Percentiles rank a stretch among this genome's conserved stretches.
Conservation (phyloP, 495 filamentous ascomycete genomes). For the Umbilicaria muhlenbergii region DNA sequence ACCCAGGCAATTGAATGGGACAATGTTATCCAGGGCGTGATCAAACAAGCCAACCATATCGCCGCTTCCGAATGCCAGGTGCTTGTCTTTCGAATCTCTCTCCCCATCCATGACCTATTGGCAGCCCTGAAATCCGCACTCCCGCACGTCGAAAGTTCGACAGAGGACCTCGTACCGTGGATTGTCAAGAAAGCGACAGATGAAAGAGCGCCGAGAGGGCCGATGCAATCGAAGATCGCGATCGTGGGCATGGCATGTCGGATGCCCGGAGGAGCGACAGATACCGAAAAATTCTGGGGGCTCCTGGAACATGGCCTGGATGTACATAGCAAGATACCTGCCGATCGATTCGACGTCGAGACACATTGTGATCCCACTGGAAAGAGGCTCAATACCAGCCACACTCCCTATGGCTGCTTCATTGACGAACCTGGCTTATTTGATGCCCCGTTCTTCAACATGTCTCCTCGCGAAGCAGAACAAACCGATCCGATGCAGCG, state of each 20-base stretch:
- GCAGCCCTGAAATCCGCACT: background rate
- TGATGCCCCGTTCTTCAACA: slow-evolving; percentile 21
- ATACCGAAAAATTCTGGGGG: slow-evolving; percentile 24
- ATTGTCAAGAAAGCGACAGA: background rate
- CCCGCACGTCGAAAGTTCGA: background rate
- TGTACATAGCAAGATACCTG: slow-evolving; percentile 17
- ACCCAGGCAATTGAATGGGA: slow-evolving; percentile 19
- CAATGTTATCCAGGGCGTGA: slow-evolving; percentile 12
- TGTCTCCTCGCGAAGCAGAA: slow-evolving; percentile 17
- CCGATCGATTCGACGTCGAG: slow-evolving; percentile 25
- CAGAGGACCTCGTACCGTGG: slow-evolving; percentile 2
- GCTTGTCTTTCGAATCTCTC: slow-evolving; percentile 4
- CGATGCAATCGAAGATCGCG: slow-evolving; percentile 19
- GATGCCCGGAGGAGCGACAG: slow-evolving; percentile 17
- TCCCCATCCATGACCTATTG: slow-evolving; percentile 4
- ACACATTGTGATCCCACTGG: slow-evolving; percentile 25
- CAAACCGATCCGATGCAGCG: slow-evolving; percentile 21
- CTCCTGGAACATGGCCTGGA: slow-evolving; percentile 23
- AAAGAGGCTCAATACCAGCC: slow-evolving; percentile 14
- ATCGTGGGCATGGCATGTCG: slow-evolving; percentile 26
- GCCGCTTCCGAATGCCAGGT: background rate
- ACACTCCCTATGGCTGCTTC: slow-evolving; percentile 19
- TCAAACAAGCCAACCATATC: background rate
- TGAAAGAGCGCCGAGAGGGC: background rate
- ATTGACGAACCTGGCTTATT: slow-evolving; percentile 19